Conservation (phyloP, 371 early-diverging fungal genomes). For the Apophysomyces elegans region DNA sequence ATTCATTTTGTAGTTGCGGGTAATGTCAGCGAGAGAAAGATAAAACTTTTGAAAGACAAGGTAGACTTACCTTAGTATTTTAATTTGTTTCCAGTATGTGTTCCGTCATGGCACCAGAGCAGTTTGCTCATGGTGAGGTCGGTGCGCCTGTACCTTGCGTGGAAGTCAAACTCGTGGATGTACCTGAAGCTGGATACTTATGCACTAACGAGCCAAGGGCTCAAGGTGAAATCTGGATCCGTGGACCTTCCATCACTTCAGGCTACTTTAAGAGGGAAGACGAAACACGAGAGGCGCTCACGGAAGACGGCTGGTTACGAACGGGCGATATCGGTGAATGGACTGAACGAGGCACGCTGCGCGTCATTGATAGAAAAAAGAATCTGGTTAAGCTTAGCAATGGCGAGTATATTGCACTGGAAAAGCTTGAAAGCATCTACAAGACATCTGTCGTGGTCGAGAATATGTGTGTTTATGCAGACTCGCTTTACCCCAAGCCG, state of each 20-base stretch:
- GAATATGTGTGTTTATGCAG: conserved; percentile 88
- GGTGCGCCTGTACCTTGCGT: conserved; percentile 86
- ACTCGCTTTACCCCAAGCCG: conserved; percentile 66
- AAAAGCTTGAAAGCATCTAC: conserved; percentile 95
- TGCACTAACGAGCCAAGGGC: conserved; percentile 68
- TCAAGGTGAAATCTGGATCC: conserved; percentile 87
- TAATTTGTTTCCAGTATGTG: conserved; percentile 18
- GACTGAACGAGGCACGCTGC: conserved; percentile 65
- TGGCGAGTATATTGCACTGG: conserved; percentile 96
- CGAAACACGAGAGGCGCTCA: conserved; percentile 71
- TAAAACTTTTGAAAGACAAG: not conserved
- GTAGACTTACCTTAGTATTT: not conserved
- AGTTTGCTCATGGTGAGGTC: conserved; percentile 66
- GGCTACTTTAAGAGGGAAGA: conserved; percentile 74
- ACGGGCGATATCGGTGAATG: conserved; percentile 93
- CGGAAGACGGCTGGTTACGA: conserved; percentile 85
- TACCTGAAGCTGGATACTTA: conserved; percentile 79
- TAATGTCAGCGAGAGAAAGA: conserved; percentile 13
- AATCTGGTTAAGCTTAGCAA: conserved; percentile 80
- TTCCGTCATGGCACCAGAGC: conserved; percentile 65
- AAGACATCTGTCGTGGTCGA: conserved; percentile 73
- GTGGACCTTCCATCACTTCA: conserved; percentile 75
- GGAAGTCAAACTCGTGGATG: conserved; percentile 90
- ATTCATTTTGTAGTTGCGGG: conserved; percentile 22
- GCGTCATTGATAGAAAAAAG: conserved; percentile 83